phyloP scores from a whole-genome alignment of 306 rosid genomes.

The apple (Malus domestica) region DNA sequence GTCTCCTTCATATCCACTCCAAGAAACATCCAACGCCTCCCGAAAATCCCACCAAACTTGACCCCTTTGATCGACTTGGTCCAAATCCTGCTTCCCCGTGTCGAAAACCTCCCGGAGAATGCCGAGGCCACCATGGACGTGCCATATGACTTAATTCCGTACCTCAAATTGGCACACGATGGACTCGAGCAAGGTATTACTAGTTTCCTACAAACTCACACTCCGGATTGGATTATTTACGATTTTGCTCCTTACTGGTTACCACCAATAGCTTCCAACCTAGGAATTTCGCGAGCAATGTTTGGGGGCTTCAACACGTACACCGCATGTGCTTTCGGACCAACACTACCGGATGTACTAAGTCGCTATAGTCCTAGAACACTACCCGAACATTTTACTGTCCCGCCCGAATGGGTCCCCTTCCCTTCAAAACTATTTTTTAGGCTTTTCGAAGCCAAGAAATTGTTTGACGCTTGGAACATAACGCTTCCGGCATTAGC shows the following conservation, averaged over 20 bases:
- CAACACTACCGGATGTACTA: background rate
- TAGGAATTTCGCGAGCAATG: conserved; percentile 21
- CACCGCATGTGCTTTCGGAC: background rate
- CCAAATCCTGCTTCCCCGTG: conserved; percentile 10
- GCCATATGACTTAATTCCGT: conserved; percentile 28
- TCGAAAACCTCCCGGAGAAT: conserved; percentile 19
- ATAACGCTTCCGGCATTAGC: background rate
- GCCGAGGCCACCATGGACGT: conserved; percentile 44
- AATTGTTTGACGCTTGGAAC: background rate
- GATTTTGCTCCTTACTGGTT: conserved; percentile 36
- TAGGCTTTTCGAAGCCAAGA: background rate
- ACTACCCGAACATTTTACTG: conserved; percentile 1
- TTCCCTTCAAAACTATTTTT: conserved; percentile 7
- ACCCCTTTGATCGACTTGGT: conserved; percentile 14
- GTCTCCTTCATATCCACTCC: conserved; percentile 41
- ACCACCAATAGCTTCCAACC: background rate
- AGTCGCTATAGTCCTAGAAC: background rate
- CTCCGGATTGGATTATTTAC: conserved; percentile 49
- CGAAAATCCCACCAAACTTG: conserved; percentile 15
- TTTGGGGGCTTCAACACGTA: conserved; percentile 28
- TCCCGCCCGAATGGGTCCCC: conserved; percentile 20
- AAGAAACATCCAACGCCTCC: conserved; percentile 40
- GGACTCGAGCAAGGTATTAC: conserved; percentile 29
- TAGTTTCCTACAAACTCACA: conserved; percentile 15
- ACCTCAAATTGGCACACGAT: conserved; percentile 38